Conservation (phyloP, 78 protist species). For the Dictyostelium capitatum region DNA sequence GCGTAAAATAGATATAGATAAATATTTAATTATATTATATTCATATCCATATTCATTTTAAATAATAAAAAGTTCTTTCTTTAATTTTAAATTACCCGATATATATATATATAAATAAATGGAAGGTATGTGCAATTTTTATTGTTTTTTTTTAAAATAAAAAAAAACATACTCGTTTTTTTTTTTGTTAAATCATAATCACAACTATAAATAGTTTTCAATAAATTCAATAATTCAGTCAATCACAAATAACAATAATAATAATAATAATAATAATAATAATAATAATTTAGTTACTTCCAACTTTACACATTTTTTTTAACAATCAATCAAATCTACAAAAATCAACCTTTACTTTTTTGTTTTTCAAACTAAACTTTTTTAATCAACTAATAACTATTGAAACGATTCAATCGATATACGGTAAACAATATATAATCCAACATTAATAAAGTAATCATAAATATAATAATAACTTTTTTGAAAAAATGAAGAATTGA, state of each 20-base stretch:
- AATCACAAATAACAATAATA: neutral
- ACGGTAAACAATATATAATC: too few species aligned
- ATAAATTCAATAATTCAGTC: neutral
- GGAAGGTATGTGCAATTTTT: neutral
- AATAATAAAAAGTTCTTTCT: neutral
- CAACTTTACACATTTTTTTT: too few species aligned
- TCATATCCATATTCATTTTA: neutral
- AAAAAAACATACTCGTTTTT: neutral
- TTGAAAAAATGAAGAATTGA: too few species aligned
- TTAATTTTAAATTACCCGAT: neutral
- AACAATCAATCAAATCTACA: too few species aligned
- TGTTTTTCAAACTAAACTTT: too few species aligned
- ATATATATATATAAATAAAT: constrained; percentile 32
- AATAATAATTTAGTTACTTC: too few species aligned
- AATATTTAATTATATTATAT: neutral
- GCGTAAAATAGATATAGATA: neutral
- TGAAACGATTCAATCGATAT: too few species aligned
- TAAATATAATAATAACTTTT: too few species aligned
- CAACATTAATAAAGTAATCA: too few species aligned
- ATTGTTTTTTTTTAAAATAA: neutral
- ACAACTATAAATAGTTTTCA: neutral
- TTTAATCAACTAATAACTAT: too few species aligned
- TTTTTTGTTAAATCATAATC: neutral
- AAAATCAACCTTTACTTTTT: too few species aligned
- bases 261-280: too few species aligned